Conservation (phyloP, 208 protist species). For the Leishmania arabica region DNA sequence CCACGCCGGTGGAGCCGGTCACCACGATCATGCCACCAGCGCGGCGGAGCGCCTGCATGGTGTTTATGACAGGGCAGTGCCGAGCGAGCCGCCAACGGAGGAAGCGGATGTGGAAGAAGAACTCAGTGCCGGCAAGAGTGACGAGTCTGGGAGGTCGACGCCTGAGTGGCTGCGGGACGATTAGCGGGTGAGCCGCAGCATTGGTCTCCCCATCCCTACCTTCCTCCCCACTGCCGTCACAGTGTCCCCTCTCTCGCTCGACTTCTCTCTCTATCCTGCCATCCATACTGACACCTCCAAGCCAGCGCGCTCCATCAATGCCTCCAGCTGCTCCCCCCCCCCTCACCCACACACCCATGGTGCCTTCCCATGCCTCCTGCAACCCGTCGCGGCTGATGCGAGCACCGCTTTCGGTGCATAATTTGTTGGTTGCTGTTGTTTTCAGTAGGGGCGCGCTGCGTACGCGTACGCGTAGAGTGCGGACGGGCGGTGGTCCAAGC, state of each 20-base stretch:
- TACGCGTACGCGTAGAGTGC: not conserved
- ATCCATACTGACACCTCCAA: not conserved
- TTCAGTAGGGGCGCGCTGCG: not conserved
- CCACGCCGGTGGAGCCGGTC: not conserved
- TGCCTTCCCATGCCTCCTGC: too few relatives aligned
- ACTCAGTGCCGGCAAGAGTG: conserved; percentile 13
- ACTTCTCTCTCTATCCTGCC: too few relatives aligned
- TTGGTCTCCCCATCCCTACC: not conserved
- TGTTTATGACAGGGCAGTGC: not conserved
- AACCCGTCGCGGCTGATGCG: not conserved
- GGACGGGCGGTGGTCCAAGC: not conserved
- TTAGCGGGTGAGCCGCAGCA: not conserved
- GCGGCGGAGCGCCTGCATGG: not conserved
- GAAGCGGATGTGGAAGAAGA: conserved; percentile 20
- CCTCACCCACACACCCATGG: not conserved
- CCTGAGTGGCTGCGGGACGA: conserved; percentile 41
- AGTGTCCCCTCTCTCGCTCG: not conserved
- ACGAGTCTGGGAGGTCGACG: conserved; percentile 35
- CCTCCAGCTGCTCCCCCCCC: not conserved
- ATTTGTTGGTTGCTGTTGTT: not conserved
- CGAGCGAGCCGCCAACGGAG: not conserved
- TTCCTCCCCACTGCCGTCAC: not conserved
- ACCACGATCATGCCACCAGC: not conserved
- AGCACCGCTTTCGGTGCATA: not conserved
- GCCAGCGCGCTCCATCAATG: not conserved